These are phyloP conservation scores for Tolypocladium amazonense DNA, from an alignment of 2,329 filamentous ascomycete species.

Conservation along the genomic window DNA sequence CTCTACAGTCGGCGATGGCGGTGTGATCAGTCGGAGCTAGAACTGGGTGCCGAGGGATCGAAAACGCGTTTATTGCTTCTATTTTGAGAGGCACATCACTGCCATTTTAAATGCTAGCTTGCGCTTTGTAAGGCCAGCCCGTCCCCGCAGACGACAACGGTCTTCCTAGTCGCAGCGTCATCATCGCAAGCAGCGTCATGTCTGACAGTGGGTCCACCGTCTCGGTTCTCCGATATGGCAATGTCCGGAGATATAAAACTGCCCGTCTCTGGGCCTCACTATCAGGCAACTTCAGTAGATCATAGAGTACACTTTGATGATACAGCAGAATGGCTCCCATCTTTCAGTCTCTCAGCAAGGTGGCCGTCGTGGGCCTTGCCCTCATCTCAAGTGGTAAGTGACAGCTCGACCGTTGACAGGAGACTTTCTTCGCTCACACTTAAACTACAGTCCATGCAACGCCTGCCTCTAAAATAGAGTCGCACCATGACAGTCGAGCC, in stretches of 20 bases:
- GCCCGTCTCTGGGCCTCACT: neutral
- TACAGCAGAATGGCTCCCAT: conserved; percentile 3
- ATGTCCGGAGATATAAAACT: neutral
- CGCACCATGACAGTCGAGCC: neutral
- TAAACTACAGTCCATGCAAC: neutral
- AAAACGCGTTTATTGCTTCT: neutral
- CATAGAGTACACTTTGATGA: neutral
- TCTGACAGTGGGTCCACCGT: neutral
- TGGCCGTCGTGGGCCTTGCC: conserved; percentile 14
- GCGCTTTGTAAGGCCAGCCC: neutral
- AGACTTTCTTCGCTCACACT: neutral
- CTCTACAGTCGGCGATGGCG: neutral
- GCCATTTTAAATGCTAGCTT: neutral
- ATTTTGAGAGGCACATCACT: neutral
- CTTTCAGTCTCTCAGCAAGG: conserved; percentile 4
- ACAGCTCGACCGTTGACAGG: neutral
- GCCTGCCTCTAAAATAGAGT: neutral
- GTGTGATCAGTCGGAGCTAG: neutral
- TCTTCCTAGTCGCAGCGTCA: neutral
- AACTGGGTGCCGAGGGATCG: neutral
- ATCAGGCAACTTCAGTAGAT: neutral
- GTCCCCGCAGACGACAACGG: neutral
- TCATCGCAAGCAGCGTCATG: neutral
- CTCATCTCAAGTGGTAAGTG: conserved; percentile 6
- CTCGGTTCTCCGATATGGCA: neutral